phyloP scores from a whole-genome alignment of 257 asterid genomes.

The Anisodus acutangulus region DNA sequence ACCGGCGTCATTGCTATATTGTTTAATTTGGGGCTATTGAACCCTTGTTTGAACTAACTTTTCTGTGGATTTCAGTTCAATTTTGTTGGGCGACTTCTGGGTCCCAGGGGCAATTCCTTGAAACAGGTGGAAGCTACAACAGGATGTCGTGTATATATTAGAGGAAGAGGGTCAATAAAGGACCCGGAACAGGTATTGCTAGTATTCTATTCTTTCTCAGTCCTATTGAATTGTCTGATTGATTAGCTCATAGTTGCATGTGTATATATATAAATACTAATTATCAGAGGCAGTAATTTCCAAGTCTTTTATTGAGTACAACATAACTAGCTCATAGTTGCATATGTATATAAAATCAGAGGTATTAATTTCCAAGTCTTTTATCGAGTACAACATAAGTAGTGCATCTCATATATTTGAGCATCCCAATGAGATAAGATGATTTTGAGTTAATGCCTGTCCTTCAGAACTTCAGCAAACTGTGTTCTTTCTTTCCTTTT shows the following conservation, averaged over 20 bases:
- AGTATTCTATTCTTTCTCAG: not conserved
- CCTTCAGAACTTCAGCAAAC: slow-evolving; percentile 7
- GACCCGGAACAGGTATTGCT: slow-evolving; percentile 87
- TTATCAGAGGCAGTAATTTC: not conserved
- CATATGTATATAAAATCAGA: not conserved
- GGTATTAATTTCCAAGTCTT: not conserved
- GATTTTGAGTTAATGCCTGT: not conserved
- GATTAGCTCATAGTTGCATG: slow-evolving; percentile 3
- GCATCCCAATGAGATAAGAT: not conserved
- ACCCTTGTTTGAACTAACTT: not conserved
- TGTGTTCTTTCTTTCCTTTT: not conserved
- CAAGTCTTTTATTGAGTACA: not conserved
- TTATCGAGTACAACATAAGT: not conserved
- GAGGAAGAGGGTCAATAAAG: slow-evolving; percentile 98
- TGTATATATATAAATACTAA: not conserved
- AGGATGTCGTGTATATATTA: slow-evolving; percentile 94
- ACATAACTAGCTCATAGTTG: not conserved
- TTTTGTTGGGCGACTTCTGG: slow-evolving; percentile 97
- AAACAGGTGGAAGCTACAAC: slow-evolving; percentile 96
- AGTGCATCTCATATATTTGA: slow-evolving; percentile 6
- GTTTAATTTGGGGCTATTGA: not conserved
- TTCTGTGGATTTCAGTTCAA: slow-evolving; percentile 64
- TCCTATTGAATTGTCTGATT: slow-evolving; percentile 26
- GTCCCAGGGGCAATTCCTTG: slow-evolving; percentile 96
- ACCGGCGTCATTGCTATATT: not conserved